Conservation (phyloP, 1,284 basidiomycete species). For the Trichosporon coremiiforme region DNA sequence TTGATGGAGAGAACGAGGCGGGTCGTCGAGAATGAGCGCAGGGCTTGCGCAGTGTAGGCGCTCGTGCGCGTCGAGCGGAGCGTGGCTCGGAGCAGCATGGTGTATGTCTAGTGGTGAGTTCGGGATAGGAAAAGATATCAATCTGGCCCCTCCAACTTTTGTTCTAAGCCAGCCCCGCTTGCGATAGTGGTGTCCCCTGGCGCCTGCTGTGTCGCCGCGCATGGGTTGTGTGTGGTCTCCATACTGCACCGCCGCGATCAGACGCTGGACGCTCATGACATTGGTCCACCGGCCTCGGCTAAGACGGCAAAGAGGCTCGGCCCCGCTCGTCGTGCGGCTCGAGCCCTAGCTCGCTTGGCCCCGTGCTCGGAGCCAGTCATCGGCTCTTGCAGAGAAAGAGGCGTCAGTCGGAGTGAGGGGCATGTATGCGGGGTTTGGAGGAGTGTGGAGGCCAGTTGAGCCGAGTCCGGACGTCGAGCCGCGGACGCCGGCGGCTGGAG, state of each 20-base stretch:
- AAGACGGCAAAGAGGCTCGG: conserved; percentile 11
- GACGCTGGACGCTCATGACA: background rate
- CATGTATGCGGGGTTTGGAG: conserved; percentile 8
- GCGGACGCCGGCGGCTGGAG: conserved; percentile 17
- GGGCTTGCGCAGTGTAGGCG: background rate
- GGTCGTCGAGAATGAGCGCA: background rate
- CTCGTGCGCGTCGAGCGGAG: background rate
- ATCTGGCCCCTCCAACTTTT: background rate
- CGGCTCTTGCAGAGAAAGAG: background rate
- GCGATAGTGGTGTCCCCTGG: no score
- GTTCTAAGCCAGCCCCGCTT: background rate
- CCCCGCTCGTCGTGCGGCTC: background rate
- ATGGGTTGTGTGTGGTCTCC: background rate
- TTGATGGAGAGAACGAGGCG: background rate
- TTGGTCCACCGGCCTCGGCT: background rate
- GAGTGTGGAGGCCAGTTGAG: background rate
- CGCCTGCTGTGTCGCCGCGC: background rate
- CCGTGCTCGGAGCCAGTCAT: background rate
- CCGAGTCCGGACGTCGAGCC: background rate
- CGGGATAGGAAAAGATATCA: background rate
- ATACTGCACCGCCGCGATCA: background rate
- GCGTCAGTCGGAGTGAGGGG: background rate
- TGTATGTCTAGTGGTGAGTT: background rate
- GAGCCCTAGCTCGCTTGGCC: background rate
- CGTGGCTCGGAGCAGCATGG: conserved; percentile 14